Percentiles rank a stretch among this genome's conserved stretches.
Conservation (phyloP, 768 basidiomycete species). For the Rubroboletus pulcherrimus region DNA sequence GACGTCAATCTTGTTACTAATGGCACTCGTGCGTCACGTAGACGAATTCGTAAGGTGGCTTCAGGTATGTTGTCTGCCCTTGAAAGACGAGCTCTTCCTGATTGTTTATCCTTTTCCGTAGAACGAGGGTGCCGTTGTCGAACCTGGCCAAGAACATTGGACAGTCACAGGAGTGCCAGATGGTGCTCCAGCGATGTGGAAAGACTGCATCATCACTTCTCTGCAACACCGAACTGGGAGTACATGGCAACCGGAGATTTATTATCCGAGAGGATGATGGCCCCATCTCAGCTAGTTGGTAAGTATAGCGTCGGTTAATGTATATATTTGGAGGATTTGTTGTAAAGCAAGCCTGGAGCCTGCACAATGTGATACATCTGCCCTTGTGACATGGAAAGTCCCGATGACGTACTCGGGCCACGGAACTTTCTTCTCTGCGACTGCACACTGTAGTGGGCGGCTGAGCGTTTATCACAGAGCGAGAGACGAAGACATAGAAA, state of each 20-base stretch:
- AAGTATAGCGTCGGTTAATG: conserved; percentile 6
- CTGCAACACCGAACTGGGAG: conserved; percentile 39
- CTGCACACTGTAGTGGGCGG: not conserved
- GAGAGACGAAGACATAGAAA: not conserved
- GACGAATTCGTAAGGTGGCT: conserved; percentile 30
- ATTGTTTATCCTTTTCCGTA: conserved; percentile 5
- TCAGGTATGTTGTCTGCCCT: conserved; percentile 25
- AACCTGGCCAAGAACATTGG: conserved; percentile 40
- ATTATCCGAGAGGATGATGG: conserved; percentile 23
- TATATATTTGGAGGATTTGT: conserved; percentile 5
- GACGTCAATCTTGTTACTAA: conserved; percentile 31
- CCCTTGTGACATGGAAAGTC: not conserved
- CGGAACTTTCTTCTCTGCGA: not conserved
- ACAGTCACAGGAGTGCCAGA: conserved; percentile 24
- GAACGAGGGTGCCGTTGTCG: conserved; percentile 27
- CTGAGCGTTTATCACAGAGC: not conserved
- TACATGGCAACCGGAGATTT: conserved; percentile 43
- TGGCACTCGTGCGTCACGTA: conserved; percentile 30
- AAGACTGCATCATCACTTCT: conserved; percentile 37
- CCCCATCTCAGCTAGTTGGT: not conserved
- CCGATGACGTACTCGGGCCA: conserved; percentile 2
- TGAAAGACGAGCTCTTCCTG: not conserved
- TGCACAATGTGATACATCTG: conserved; percentile 2
- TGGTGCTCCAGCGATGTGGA: conserved; percentile 20
- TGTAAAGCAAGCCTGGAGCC: conserved; percentile 15